Conservation (phyloP, 1,284 basidiomycete species). For the Ustilago tritici region DNA sequence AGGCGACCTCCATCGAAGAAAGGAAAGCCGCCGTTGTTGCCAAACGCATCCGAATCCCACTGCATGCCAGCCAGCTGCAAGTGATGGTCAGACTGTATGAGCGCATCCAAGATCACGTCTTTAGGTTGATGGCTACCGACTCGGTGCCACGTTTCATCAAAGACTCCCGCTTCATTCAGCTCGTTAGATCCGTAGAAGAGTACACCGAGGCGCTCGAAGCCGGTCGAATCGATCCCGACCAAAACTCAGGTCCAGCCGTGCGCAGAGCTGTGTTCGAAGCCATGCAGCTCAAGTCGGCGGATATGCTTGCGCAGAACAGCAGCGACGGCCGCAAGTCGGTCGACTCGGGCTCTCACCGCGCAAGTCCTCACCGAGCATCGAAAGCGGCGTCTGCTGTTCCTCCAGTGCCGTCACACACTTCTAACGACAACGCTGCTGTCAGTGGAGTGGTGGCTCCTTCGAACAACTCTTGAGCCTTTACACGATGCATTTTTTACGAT, state of each 20-base stretch:
- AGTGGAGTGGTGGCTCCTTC: constrained; percentile 16
- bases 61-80: constrained; percentile 80
- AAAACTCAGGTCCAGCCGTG: constrained; percentile 55
- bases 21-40: constrained; percentile 71
- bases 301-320: constrained; percentile 40
- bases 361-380: constrained; percentile 12
- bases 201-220: constrained; percentile 65
- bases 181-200: constrained; percentile 64
- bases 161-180: constrained; percentile 58
- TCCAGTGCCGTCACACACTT: constrained; percentile 9
- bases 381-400: constrained; percentile 19
- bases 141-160: constrained; percentile 78
- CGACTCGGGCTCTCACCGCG: constrained; percentile 20
- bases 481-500: not conserved
- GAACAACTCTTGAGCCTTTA: not conserved
- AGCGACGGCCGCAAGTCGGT: constrained; percentile 38
- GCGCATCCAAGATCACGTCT: constrained; percentile 95
- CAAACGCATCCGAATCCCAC: constrained; percentile 49
- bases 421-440: constrained; percentile 11
- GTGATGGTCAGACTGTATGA: constrained; percentile 93
- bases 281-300: constrained; percentile 55
- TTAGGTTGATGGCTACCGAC: constrained; percentile 96
- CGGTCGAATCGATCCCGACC: constrained; percentile 57
- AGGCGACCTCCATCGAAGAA: constrained; percentile 73
- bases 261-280: constrained; percentile 59